Base-by-base conservation (phyloP, 345 rosid genomes). In the Eucalyptus marginata region DNA sequence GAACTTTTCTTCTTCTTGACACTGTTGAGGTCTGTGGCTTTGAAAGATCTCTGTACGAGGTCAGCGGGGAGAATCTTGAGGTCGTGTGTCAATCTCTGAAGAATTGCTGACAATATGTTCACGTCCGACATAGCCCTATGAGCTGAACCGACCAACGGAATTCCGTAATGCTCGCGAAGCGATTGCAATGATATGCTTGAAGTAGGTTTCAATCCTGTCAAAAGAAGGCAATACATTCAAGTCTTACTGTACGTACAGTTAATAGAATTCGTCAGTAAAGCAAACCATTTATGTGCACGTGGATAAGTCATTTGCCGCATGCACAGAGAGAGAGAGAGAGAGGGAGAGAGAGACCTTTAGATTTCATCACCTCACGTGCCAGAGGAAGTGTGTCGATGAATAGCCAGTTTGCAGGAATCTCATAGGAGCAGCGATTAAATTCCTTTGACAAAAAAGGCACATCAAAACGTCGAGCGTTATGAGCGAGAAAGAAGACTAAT, bases 51-150 rank as follows among this genome's bases (percentile, higher is more conserved):
- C 83, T 71, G 90, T 33, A 96, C 91, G 20, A 95, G 93, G 90
- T 90, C 96, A 33, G 95, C 86, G 27, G 93, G 62, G 15, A 96
- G 88, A 79, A 95, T 86, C 91, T 96, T 95, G 89, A 95, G 90
- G 89, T 93, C 96, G 27, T 90, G 92, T 27, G 98, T 93, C 90
- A 97, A 89, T 90, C 91, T 96, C 91, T 96, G 98, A 62, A 97
- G 91, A 91, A 97, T 86, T 90, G 91, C 47, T 44, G 98, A 92
- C 90, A 96, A 90, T n/a, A 91, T 54, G 13, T 89, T 92, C 79
- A 95, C 99, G 88, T 97, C 99, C 11, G 98, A 90, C 96, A 96
- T 94, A 66, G 99, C 99, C 92, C 99, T 93, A 76, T 97, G 99
- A 85, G 99, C 96, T 25, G 94, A 79, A 91, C 97, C 98, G 3